phyloP scores from a whole-genome alignment of 129 eudicot species.

The Flaveria robusta region DNA sequence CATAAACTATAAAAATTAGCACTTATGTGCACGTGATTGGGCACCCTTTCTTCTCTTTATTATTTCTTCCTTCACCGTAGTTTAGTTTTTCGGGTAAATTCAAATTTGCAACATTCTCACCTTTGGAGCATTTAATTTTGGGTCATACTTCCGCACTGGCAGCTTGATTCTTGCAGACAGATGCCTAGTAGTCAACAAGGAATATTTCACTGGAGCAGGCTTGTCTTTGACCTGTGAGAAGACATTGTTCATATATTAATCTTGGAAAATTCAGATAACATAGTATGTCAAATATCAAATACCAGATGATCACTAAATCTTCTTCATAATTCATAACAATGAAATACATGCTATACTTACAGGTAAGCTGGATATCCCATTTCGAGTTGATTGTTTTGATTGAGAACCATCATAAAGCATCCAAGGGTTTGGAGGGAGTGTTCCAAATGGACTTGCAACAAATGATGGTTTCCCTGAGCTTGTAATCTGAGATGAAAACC shows the following conservation, averaged over 20 bases:
- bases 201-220: constrained; percentile 43
- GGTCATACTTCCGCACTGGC: constrained; percentile 44
- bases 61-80: not conserved
- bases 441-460: constrained; percentile 48
- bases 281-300: constrained; percentile 5
- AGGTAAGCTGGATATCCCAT: constrained; percentile 62
- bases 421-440: constrained; percentile 35
- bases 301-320: not conserved
- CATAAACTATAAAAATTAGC: constrained; percentile 8
- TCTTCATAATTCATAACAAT: not conserved
- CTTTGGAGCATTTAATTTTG: constrained; percentile 52
- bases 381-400: constrained; percentile 31
- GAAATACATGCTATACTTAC: constrained; percentile 39
- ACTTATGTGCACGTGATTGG: not conserved
- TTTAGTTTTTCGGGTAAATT: not conserved
- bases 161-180: constrained; percentile 36
- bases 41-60: not conserved
- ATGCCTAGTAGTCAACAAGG: constrained; percentile 41
- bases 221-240: constrained; percentile 52
- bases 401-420: constrained; percentile 27
- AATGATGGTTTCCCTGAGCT: constrained; percentile 19
- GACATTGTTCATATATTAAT: not conserved
- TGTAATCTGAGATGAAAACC: constrained; percentile 30
- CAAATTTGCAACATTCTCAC: constrained; percentile 38
- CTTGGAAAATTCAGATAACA: constrained; percentile 8